A percentile compares a stretch with the other conserved stretches of the same genome.
These are phyloP conservation scores for Colletotrichum simmondsii DNA, from an alignment of 2,329 filamentous ascomycete species.

Conservation along the genomic window DNA sequence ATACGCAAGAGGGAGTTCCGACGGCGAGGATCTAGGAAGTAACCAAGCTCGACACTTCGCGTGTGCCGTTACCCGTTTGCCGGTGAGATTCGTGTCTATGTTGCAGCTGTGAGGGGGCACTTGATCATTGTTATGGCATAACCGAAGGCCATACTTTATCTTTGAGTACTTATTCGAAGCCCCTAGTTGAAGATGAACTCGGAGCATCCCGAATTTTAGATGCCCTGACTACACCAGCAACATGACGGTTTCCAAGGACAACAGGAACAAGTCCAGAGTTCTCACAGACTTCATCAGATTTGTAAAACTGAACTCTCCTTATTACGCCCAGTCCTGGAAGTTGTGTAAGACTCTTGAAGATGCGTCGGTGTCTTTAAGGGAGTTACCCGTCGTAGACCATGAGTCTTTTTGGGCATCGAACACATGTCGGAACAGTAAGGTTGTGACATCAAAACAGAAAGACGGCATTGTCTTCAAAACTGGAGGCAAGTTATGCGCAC, in stretches of 20 bases:
- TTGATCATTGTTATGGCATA: background rate
- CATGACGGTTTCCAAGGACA: background rate
- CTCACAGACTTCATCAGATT: conserved; percentile 20
- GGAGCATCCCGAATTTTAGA: background rate
- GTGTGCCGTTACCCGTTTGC: background rate
- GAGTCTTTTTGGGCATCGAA: conserved; percentile 26
- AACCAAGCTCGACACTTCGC: background rate
- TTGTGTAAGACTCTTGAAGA: background rate
- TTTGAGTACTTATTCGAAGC: background rate
- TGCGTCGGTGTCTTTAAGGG: background rate
- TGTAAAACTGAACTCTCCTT: conserved; percentile 17
- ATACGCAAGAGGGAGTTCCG: background rate
- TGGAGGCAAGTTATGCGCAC: background rate
- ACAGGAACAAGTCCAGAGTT: background rate
- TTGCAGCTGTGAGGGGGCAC: background rate
- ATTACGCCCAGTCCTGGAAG: conserved; percentile 22
- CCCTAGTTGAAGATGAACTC: background rate
- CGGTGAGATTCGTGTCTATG: background rate
- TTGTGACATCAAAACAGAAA: conserved; percentile 25
- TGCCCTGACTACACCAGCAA: background rate
- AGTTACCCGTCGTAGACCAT: conserved; percentile 15
- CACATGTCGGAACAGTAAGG: conserved; percentile 23
- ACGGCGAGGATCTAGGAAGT: background rate
- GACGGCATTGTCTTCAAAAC: conserved; percentile 29
- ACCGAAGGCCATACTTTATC: background rate